Evolutionary conservation across 305 asterid species (phyloP).

Genomic region (Fraxinus platypoda): DNA sequence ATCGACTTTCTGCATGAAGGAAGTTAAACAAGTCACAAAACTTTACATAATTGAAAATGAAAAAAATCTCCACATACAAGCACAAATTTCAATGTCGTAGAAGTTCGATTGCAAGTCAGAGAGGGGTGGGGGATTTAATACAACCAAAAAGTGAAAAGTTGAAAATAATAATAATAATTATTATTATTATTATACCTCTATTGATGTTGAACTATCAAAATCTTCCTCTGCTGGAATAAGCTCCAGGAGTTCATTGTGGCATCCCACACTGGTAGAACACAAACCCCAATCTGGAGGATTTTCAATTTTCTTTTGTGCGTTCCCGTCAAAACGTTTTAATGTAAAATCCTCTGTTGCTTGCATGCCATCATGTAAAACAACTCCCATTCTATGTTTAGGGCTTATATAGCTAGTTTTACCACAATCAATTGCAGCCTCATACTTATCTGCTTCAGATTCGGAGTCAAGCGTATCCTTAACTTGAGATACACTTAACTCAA

Average conservation of each 20-base stretch:
- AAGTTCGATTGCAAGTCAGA: slow-evolving; percentile 13
- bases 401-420: slow-evolving; percentile 27
- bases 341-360: slow-evolving; percentile 25
- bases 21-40: slow-evolving; percentile 22
- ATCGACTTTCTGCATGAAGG: slow-evolving; percentile 45
- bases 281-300: slow-evolving; percentile 24
- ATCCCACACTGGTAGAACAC: slow-evolving; percentile 28
- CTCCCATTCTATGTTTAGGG: slow-evolving; percentile 21
- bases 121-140: neutral
- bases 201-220: slow-evolving; percentile 29
- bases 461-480: slow-evolving; percentile 59
- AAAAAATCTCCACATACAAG: slow-evolving; percentile 13
- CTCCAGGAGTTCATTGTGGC: slow-evolving; percentile 25
- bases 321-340: slow-evolving; percentile 28
- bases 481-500: slow-evolving; percentile 46
- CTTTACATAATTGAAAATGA: slow-evolving; percentile 22
- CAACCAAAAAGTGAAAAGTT: slow-evolving; percentile 13
- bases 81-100: neutral
- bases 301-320: slow-evolving; percentile 23
- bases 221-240: slow-evolving; percentile 31
- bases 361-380: slow-evolving; percentile 24
- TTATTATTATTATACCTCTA: slow-evolving; percentile 33
- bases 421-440: slow-evolving; percentile 29
- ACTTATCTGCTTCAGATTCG: slow-evolving; percentile 35
- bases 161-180: neutral